A percentile compares a stretch with the other conserved stretches of the same genome.
Evolutionary conservation across 2,329 filamentous ascomycete genomes (phyloP).

Genomic region (Laburnicola sp.): DNA sequence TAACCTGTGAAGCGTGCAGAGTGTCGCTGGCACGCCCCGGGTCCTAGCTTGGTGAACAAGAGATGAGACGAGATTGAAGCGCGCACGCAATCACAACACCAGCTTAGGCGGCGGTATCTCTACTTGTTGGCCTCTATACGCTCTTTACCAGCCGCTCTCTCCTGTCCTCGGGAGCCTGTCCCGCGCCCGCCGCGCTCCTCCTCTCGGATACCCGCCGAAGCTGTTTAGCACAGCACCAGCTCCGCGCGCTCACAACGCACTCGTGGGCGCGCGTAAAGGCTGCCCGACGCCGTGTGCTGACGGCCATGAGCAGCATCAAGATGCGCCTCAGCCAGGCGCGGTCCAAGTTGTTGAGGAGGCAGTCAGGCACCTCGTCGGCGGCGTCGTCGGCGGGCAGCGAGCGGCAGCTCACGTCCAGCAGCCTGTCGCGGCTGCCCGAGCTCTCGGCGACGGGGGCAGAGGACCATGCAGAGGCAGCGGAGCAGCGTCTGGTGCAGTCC

Average conservation of each 20-base stretch:
- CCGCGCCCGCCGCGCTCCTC: no score
- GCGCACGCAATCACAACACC: no score
- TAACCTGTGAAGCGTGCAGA: background rate
- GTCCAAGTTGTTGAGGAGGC: conserved; percentile 33
- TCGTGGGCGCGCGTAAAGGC: conserved; percentile 13
- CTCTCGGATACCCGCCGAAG: background rate
- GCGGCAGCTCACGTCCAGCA: conserved; percentile 16
- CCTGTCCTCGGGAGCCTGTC: no score
- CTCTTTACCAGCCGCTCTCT: no score
- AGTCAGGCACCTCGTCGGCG: conserved; percentile 29
- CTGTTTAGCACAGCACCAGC: background rate
- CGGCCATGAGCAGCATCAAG: conserved; percentile 42
- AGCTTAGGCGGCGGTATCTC: no score
- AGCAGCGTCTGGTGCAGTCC: conserved; percentile 29
- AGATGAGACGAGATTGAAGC: no score
- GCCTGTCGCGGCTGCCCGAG: conserved; percentile 36
- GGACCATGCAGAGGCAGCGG: conserved; percentile 11
- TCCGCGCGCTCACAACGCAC: background rate
- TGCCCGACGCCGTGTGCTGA: conserved; percentile 24
- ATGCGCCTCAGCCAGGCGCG: conserved; percentile 37
- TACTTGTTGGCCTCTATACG: no score
- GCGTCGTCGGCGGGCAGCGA: conserved; percentile 36
- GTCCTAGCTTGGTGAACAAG: no score
- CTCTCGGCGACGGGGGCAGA: conserved; percentile 14
- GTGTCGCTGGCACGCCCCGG: no score